Conservation (phyloP, 192 early-diverging fungal genomes). For the Mortierella alpina region DNA sequence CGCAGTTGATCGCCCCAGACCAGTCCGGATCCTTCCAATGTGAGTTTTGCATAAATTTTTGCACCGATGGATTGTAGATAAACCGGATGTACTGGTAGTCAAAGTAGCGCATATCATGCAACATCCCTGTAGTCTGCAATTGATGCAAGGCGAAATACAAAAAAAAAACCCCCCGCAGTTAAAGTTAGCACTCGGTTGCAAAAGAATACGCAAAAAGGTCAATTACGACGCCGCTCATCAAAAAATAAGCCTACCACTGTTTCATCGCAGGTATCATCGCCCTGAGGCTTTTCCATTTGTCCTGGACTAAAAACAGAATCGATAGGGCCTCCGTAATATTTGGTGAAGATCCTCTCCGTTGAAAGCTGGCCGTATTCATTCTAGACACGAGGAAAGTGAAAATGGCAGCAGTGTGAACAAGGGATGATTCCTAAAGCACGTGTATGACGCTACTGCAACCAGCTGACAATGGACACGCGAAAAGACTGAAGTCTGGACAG, state of each 20-base stretch:
- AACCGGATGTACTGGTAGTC: conserved; percentile 69
- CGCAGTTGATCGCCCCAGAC: conserved; percentile 53
- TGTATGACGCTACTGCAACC: not conserved
- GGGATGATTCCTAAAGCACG: too few species aligned
- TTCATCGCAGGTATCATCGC: conserved; percentile 48
- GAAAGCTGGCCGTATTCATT: conserved; percentile 73
- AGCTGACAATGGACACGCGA: not conserved
- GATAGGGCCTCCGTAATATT: conserved; percentile 73
- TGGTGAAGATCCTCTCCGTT: conserved; percentile 63
- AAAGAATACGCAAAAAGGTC: not conserved
- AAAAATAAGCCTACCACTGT: conserved; percentile 41
- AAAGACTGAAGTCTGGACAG: not conserved
- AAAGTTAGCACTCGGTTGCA: not conserved
- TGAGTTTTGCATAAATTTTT: conserved; percentile 59
- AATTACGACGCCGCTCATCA: conserved; percentile 14
- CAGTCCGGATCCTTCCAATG: conserved; percentile 69
- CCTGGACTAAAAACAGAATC: conserved; percentile 73
- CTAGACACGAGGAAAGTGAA: conserved; percentile 54
- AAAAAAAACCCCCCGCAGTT: conserved; percentile 58
- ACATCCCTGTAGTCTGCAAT: conserved; percentile 43
- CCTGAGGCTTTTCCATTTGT: conserved; percentile 56
- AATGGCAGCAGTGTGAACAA: not conserved
- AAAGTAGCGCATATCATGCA: conserved; percentile 60
- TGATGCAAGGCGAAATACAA: not conserved
- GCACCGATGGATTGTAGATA: conserved; percentile 62